phyloP scores from a whole-genome alignment of 2,329 filamentous ascomycete genomes.

The Phaeophleospora eucalypticola region DNA sequence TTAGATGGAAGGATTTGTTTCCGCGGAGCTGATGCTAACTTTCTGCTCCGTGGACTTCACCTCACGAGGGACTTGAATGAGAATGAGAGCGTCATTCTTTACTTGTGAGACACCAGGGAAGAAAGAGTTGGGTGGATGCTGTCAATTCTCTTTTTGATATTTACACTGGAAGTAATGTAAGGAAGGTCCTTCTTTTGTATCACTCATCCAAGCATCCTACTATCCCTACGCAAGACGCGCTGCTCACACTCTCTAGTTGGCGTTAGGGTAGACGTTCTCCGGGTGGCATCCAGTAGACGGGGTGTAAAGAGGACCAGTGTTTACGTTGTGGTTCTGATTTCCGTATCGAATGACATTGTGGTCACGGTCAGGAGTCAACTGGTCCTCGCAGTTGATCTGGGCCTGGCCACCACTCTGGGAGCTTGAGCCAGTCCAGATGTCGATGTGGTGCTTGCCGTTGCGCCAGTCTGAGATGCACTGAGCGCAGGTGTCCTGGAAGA shows the following conservation, averaged over 20 bases:
- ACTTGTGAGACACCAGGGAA: too few relatives aligned
- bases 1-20: too few relatives aligned
- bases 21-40: too few relatives aligned
- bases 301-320: constrained; percentile 6
- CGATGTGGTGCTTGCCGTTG: constrained; percentile 20
- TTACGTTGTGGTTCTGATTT: constrained; percentile 4
- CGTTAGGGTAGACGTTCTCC: constrained; percentile 8
- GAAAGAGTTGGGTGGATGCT: too few relatives aligned
- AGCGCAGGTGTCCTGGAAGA: constrained; percentile 35
- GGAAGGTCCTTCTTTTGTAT: neutral
- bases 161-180: too few relatives aligned
- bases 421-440: constrained; percentile 22
- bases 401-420: constrained; percentile 19
- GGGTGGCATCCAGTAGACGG: constrained; percentile 6
- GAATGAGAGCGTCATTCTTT: too few relatives aligned
- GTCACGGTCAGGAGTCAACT: constrained; percentile 19
- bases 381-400: constrained; percentile 26
- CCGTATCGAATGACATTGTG: constrained; percentile 6
- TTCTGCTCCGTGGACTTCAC: too few relatives aligned
- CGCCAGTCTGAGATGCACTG: constrained; percentile 31
- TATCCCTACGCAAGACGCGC: too few relatives aligned
- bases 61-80: too few relatives aligned
- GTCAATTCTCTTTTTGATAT: too few relatives aligned
- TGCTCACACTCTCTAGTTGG: constrained; percentile 5
- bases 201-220: too few relatives aligned